Evolutionary conservation across 352 stramenopile species (phyloP).

Genomic region (Phytophthora ohioensis): DNA sequence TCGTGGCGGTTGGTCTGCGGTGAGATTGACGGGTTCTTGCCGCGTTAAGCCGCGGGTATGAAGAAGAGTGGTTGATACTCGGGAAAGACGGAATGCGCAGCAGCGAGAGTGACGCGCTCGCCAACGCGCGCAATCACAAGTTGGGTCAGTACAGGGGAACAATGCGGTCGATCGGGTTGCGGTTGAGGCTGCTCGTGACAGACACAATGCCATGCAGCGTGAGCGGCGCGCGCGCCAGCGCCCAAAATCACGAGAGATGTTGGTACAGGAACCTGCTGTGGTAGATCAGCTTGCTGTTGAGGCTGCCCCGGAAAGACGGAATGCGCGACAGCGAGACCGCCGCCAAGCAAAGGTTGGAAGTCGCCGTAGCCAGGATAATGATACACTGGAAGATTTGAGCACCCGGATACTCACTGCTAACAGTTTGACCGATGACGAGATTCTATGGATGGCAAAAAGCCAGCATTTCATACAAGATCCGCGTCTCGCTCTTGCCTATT

Average conservation of each 20-base stretch:
- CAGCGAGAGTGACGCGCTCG: not conserved
- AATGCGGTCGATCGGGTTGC: not conserved
- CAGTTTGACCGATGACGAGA: slow-evolving; percentile 1
- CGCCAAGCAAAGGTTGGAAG: not conserved
- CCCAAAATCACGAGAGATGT: no score
- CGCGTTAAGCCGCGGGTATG: not conserved
- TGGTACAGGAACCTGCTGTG: no score
- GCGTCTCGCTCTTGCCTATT: slow-evolving; percentile 23
- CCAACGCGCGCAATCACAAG: no score
- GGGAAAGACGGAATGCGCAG: not conserved
- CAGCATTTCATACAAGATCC: slow-evolving; percentile 27
- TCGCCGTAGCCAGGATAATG: not conserved
- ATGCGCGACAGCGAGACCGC: not conserved
- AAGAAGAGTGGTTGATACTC: not conserved
- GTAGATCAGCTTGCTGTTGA: no score
- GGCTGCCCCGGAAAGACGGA: not conserved
- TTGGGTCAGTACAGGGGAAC: no score
- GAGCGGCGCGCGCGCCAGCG: no score
- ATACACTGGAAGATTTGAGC: not conserved
- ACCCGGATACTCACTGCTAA: not conserved
- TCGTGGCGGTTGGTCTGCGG: no score
- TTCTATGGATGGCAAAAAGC: slow-evolving; percentile 8
- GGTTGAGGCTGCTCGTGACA: not conserved
- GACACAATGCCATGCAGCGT: not conserved
- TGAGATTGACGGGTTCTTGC: no score